Evolutionary conservation across 2,329 filamentous ascomycete species (phyloP).

Genomic region (Fusarium luffae): DNA sequence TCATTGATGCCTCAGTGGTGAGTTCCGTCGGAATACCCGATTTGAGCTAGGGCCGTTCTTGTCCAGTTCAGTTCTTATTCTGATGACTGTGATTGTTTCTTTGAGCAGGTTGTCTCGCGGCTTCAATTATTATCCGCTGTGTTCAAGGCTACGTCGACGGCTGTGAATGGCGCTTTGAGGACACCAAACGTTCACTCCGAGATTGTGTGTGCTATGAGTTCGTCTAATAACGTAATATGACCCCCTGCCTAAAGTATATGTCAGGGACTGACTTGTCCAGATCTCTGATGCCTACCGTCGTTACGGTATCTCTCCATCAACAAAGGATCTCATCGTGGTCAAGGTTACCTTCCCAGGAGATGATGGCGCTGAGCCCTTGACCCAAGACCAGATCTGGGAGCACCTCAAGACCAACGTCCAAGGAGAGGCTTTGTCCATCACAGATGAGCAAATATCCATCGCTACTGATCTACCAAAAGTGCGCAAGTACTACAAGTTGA

Average conservation of each 20-base stretch:
- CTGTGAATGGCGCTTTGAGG: constrained; percentile 70
- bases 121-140: constrained; percentile 79
- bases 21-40: constrained; percentile 45
- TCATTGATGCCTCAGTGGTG: constrained; percentile 87
- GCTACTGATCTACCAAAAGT: constrained; percentile 76
- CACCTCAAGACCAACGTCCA: constrained; percentile 73
- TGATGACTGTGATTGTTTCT: constrained; percentile 12
- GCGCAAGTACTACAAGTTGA: constrained; percentile 88
- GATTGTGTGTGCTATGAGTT: constrained; percentile 81
- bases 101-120: constrained; percentile 72
- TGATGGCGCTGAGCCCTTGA: constrained; percentile 54
- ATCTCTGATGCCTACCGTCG: constrained; percentile 92
- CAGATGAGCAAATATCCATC: constrained; percentile 69
- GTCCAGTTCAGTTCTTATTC: background rate
- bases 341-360: constrained; percentile 73
- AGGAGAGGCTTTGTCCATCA: constrained; percentile 68
- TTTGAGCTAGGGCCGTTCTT: constrained; percentile 1
- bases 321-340: constrained; percentile 78
- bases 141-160: constrained; percentile 79
- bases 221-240: constrained; percentile 78
- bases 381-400: constrained; percentile 60
- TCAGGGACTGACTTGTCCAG: constrained; percentile 56
- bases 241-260: background rate
- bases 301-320: constrained; percentile 81
- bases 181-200: constrained; percentile 91